Evolutionary conservation across 116 monocot genomes (phyloP).

Genomic region (Zostera marina): DNA sequence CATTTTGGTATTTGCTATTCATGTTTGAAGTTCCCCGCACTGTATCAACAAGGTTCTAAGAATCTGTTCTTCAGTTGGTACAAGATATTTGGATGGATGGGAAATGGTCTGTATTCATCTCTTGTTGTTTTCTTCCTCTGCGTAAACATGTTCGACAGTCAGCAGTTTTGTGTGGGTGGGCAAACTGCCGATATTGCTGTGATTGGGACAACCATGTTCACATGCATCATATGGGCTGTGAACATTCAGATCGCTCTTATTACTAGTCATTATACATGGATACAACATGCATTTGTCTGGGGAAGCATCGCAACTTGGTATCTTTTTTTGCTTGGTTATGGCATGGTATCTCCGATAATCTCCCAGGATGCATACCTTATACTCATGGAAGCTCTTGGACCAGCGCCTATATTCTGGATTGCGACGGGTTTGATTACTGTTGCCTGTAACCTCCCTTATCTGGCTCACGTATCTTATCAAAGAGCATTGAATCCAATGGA

Average conservation of each 20-base stretch:
- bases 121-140: constrained; percentile 26
- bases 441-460: constrained; percentile 27
- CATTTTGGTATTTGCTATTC: neutral
- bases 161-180: constrained; percentile 18
- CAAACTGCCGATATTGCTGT: constrained; percentile 9
- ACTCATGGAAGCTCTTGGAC: constrained; percentile 21
- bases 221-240: constrained; percentile 41
- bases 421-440: constrained; percentile 17
- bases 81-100: constrained; percentile 29
- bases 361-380: constrained; percentile 20
- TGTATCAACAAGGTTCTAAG: constrained; percentile 31
- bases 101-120: constrained; percentile 14
- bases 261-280: constrained; percentile 37
- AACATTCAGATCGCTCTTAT: constrained; percentile 42
- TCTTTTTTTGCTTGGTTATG: constrained; percentile 37
- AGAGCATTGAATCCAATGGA: too few relatives aligned
- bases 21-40: constrained; percentile 20
- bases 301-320: constrained; percentile 43
- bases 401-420: constrained; percentile 23
- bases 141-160: constrained; percentile 4
- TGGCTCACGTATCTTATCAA: too few relatives aligned
- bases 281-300: constrained; percentile 42
- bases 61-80: constrained; percentile 23
- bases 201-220: constrained; percentile 32
- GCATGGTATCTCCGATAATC: constrained; percentile 13